Conservation (phyloP, 2,329 filamentous ascomycete species). For the Helicocarpus griseus region DNA sequence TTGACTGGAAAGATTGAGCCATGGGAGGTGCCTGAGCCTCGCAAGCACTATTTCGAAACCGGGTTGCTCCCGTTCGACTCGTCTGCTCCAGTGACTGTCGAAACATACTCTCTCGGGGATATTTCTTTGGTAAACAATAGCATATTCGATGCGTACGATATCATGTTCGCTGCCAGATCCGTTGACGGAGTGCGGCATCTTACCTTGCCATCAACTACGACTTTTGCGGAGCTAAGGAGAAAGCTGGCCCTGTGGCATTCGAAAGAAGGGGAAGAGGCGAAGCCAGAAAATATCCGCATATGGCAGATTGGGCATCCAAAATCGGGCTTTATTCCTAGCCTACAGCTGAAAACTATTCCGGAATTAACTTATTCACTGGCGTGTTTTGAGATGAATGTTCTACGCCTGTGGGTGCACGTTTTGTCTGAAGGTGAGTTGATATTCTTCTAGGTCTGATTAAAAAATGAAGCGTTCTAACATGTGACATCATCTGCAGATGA, state of each 20-base stretch:
- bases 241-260: slow-evolving; percentile 26
- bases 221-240: slow-evolving; percentile 28
- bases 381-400: slow-evolving; percentile 17
- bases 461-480: too few species aligned
- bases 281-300: slow-evolving; percentile 28
- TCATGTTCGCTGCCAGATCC: slow-evolving; percentile 30
- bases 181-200: slow-evolving; percentile 22
- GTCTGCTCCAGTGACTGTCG: slow-evolving; percentile 22
- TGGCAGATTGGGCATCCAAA: slow-evolving; percentile 31
- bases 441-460: background rate
- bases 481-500: slow-evolving; percentile 18
- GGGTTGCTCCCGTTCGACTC: slow-evolving; percentile 12
- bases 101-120: slow-evolving; percentile 31
- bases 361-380: slow-evolving; percentile 21
- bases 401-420: slow-evolving; percentile 31
- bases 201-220: slow-evolving; percentile 24
- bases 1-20: slow-evolving; percentile 35
- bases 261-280: slow-evolving; percentile 15
- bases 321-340: slow-evolving; percentile 23
- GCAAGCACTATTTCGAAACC: slow-evolving; percentile 31
- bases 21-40: slow-evolving; percentile 37
- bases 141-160: slow-evolving; percentile 35
- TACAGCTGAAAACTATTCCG: slow-evolving; percentile 26
- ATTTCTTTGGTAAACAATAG: slow-evolving; percentile 22
- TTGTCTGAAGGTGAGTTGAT: slow-evolving; percentile 25